Evolutionary conservation across 2,329 filamentous ascomycete species (phyloP).

Genomic region (Exophiala spinifera): DNA sequence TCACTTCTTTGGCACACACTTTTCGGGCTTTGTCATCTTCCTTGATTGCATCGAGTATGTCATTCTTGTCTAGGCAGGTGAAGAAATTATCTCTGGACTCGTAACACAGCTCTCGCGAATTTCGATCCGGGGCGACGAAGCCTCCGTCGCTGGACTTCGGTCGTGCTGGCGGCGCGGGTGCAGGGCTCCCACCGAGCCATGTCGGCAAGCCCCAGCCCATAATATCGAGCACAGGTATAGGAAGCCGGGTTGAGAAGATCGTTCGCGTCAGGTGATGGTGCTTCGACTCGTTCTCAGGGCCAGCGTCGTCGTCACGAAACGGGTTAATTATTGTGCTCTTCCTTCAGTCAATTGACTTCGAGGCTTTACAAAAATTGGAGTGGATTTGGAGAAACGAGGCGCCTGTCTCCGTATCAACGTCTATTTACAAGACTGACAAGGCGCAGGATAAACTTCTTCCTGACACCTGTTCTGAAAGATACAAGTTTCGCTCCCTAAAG

Average conservation of each 20-base stretch:
- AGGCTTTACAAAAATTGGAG: no score
- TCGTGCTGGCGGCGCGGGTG: slow-evolving; percentile 35
- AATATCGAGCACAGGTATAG: neutral
- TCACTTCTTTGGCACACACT: slow-evolving; percentile 59
- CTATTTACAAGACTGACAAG: no score
- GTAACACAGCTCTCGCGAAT: slow-evolving; percentile 82
- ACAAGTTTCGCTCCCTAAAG: no score
- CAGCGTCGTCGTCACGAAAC: no score
- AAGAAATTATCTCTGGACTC: slow-evolving; percentile 86
- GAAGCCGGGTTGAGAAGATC: neutral
- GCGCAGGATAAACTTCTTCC: no score
- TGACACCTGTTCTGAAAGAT: neutral
- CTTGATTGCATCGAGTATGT: slow-evolving; percentile 71
- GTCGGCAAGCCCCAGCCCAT: slow-evolving; percentile 29
- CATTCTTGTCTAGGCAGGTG: slow-evolving; percentile 74
- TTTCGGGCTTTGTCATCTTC: slow-evolving; percentile 55
- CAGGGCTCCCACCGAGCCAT: slow-evolving; percentile 29
- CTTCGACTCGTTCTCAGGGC: neutral
- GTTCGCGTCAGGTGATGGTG: neutral
- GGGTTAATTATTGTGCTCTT: no score
- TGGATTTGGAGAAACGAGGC: no score
- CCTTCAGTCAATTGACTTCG: no score
- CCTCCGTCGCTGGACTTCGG: slow-evolving; percentile 55
- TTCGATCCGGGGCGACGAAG: slow-evolving; percentile 77
- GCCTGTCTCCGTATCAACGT: no score